Base-by-base conservation (phyloP, 2,329 filamentous ascomycete genomes). In the Remersonia thermophila region DNA sequence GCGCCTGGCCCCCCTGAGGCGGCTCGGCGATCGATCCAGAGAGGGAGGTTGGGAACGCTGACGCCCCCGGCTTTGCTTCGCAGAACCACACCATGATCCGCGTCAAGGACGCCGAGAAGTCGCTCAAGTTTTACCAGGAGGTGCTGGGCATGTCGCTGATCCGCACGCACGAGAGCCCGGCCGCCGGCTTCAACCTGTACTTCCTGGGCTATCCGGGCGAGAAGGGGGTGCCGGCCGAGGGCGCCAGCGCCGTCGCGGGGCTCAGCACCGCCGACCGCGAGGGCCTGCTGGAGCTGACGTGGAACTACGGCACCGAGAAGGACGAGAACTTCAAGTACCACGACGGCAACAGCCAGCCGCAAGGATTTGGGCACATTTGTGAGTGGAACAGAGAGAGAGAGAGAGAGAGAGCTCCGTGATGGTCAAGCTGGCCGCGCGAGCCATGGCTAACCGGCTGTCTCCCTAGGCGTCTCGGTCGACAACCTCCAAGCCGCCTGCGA, bases 291-390 rank as follows among this genome's bases (percentile, higher is more conserved):
- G 89, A 96, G 62, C 62, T 96, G 45, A 95, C 89, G 8, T 94
- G 83, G 81, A 80, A 80, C 54, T 73, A 80, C 47, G 77, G 76
- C 27, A 89, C 83, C 0, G 89, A 96, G 63, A 91, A 89, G 55
- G 82, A 96, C 44, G 73, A 77, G 38, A 64, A 64, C 45, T 91
- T 94, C 55, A 73, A 72, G 47, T 98, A 98, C 56, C 89, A 98
- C 60, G 79, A 93, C 50, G 91, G 91, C 27, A 98, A 98, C 58
- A 68, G 78, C 29, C 68, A 93, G 56, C 89, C 89, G 1, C 86
- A 95, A 57, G 91, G 91, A 1, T 96, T 95, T 47, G 87, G 89
- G 0, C 87, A 95, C 53, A 86, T 95, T 43, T 93, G 85, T 81
- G 59, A 63, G 73, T 66, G n/a, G n/a, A n/a, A n/a, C n/a, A n/a